Conservation (phyloP, 2,329 filamentous ascomycete species). For the Pestalotiopsis sp. region DNA sequence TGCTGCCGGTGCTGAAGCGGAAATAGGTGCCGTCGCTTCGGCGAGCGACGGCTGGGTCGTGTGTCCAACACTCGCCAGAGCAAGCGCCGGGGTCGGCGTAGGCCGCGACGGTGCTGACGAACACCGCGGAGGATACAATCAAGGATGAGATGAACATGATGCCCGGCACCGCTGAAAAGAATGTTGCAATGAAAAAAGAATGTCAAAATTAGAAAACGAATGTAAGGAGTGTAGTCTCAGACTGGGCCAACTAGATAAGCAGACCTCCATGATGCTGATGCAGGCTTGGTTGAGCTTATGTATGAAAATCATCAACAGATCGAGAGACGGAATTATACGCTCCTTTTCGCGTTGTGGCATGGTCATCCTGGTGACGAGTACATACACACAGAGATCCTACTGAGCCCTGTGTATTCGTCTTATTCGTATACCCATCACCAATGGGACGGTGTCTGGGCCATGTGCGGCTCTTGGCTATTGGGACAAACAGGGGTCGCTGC, state of each 20-base stretch:
- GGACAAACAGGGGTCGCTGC: not conserved
- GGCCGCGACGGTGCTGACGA: slow-evolving; percentile 8
- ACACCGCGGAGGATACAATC: not conserved
- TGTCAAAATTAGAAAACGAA: not conserved
- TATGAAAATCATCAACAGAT: not conserved
- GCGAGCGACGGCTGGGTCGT: slow-evolving; percentile 42
- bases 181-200: not conserved
- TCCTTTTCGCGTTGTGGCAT: not conserved
- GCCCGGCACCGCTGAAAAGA: not conserved
- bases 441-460: not conserved
- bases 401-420: not conserved
- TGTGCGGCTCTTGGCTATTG: not conserved
- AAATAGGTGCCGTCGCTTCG: slow-evolving; percentile 45
- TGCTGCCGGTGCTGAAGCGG: slow-evolving; percentile 43
- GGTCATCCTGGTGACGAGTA: not conserved
- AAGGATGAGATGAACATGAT: slow-evolving; percentile 3
- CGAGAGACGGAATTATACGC: not conserved
- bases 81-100: slow-evolving; percentile 38
- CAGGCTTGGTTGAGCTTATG: not conserved
- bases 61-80: slow-evolving; percentile 38
- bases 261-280: not conserved
- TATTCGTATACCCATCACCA: slow-evolving; percentile 1
- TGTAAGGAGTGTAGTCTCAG: slow-evolving; percentile 1
- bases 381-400: not conserved
- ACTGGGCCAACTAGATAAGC: not conserved